Conservation (phyloP, 2,329 filamentous ascomycete species). For the Tetracladium maxilliforme region DNA sequence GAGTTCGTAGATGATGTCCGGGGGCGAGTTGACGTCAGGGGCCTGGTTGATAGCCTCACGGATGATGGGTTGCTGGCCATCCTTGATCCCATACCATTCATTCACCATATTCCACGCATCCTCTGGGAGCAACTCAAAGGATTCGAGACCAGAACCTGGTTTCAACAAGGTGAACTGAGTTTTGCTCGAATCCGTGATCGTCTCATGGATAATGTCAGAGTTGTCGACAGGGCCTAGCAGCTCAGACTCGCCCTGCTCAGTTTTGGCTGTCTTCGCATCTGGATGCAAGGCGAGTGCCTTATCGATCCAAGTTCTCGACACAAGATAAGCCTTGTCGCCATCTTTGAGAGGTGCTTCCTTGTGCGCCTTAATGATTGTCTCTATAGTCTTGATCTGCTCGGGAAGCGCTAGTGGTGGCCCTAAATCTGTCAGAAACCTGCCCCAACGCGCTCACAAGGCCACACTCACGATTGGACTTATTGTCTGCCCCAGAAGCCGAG, state of each 20-base stretch:
- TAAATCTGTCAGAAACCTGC: too few relatives aligned
- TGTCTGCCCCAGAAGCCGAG: too few relatives aligned
- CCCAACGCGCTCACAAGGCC: too few relatives aligned
- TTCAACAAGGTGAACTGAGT: conserved; percentile 59
- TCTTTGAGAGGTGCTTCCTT: conserved; percentile 40
- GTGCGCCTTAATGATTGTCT: conserved; percentile 34
- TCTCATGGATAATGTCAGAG: conserved; percentile 58
- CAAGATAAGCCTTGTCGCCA: conserved; percentile 60
- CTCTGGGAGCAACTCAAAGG: conserved; percentile 64
- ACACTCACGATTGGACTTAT: too few relatives aligned
- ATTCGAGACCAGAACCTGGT: conserved; percentile 49
- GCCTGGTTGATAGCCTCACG: conserved; percentile 69
- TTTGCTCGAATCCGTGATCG: conserved; percentile 31
- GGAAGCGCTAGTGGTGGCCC: too few relatives aligned
- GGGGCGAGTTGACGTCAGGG: conserved; percentile 30
- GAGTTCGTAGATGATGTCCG: conserved; percentile 69
- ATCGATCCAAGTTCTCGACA: conserved; percentile 68
- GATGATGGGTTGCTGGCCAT: conserved; percentile 55
- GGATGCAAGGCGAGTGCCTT: conserved; percentile 53
- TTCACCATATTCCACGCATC: conserved; percentile 72
- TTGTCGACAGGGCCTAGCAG: conserved; percentile 74
- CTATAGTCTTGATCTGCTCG: conserved; percentile 62
- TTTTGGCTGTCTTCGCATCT: conserved; percentile 40
- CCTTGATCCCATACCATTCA: conserved; percentile 66
- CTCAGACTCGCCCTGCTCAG: conserved; percentile 42